Evolutionary conservation across 163 green algal species (phyloP), one percentile per base, ranked within the genome.

Genomic region (Scenedesmus sp.): DNA sequence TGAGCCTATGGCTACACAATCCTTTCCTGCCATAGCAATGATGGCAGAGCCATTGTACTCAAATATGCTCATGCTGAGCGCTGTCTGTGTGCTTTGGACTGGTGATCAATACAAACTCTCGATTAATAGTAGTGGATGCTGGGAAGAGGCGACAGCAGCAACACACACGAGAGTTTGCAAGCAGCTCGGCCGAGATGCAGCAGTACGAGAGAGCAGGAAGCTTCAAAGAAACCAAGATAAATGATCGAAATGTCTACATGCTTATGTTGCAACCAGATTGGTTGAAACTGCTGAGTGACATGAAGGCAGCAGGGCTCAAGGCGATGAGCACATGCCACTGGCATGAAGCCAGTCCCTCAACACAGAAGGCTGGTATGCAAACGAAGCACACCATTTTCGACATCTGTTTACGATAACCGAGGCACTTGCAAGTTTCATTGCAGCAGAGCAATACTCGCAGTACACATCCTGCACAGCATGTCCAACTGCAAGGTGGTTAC

Each of bases 31-130:
- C 98, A 99, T 99, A 0, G 98, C 98, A 6, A 99, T 95, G 64
- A 99, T 98, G n/a, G 98, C 97, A 46, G 96, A 95, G 23, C 98
- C 98, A 96, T 99, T 99, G 94, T 99, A 99, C 93, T 98, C 96
- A 82, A 98, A 98, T 15, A 99, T 99, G 85, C 97, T 96, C 95
- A 97, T 97, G 59, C 76, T 84, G 76, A 79, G 70, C 70, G 23
- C 20, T 23, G 46, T 52, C 16, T 15, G 70, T 52, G 20, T 23
- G 2, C 23, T 79, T 16, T 5, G 5, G 46, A 23, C 70, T 79
- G 70, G 6, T 79, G 23, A 79, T 79, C 70, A 79, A 23, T 46
- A 46, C 34, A 52, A 52, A 52, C 5, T 13, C 3, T 52, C 3
- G 2, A 8, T 52, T 2, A 16, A 2, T 52, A 52, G 6, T 16